Evolutionary conservation across 257 asterid species (phyloP).

Genomic region (Anisodus tanguticus): DNA sequence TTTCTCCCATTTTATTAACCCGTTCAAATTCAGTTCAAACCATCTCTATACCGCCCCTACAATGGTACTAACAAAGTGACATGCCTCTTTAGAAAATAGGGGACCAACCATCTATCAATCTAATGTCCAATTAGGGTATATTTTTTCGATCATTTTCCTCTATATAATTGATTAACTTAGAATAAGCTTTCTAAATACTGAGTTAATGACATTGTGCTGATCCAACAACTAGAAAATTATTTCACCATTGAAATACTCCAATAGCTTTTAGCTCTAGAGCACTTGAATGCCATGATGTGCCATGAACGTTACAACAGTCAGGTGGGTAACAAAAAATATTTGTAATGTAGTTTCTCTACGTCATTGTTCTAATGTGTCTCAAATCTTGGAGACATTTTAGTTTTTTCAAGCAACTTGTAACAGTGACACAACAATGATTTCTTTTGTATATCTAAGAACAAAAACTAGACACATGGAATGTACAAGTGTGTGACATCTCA

Average conservation of each 20-base stretch:
- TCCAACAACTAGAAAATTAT: not conserved
- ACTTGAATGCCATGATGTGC: not conserved
- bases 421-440: not conserved
- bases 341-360: not conserved
- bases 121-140: not conserved
- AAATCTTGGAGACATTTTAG: slow-evolving; percentile 15
- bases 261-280: not conserved
- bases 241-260: not conserved
- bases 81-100: not conserved
- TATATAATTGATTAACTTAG: not conserved
- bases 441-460: not conserved
- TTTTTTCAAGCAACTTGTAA: slow-evolving; percentile 13
- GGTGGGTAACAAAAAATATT: not conserved
- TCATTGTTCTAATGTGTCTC: slow-evolving; percentile 17
- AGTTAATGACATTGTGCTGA: not conserved
- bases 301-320: not conserved
- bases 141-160: not conserved
- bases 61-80: not conserved
- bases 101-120: no score
- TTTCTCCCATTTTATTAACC: no score
- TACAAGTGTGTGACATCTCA: slow-evolving; percentile 9
- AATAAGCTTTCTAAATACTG: not conserved
- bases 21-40: not conserved
- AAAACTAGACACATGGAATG: slow-evolving; percentile 6
- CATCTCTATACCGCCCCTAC: not conserved